Percentiles rank a stretch among this genome's conserved stretches.
These are phyloP conservation scores for Halenospora varia DNA, from an alignment of 495 filamentous ascomycete species.

Conservation along the genomic window DNA sequence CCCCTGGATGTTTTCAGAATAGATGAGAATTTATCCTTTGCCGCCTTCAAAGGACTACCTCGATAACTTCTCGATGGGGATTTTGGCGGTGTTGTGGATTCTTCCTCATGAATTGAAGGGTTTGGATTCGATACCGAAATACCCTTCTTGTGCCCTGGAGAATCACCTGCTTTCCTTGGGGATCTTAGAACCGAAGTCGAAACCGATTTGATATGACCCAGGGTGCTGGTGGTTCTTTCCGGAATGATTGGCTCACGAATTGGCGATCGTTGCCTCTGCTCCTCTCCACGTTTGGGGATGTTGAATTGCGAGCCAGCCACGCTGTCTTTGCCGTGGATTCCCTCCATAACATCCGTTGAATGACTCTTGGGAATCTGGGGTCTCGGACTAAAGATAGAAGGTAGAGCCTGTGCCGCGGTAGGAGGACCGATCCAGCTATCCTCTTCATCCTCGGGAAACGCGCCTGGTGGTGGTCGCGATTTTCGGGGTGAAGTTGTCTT, in stretches of 20 bases:
- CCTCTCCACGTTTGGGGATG: slow-evolving; percentile 34
- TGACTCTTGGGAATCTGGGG: slow-evolving; percentile 51
- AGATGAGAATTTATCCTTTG: slow-evolving; percentile 83
- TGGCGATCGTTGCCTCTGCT: slow-evolving; percentile 32
- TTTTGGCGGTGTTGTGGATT: slow-evolving; percentile 62
- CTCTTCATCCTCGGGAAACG: slow-evolving; percentile 60
- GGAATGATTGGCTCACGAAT: slow-evolving; percentile 31
- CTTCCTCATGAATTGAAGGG: slow-evolving; percentile 35
- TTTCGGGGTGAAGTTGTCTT: slow-evolving; percentile 9
- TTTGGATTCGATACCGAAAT: slow-evolving; percentile 61
- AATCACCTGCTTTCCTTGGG: slow-evolving; percentile 35
- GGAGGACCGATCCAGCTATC: slow-evolving; percentile 84
- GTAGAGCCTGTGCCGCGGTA: slow-evolving; percentile 31
- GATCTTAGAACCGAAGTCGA: slow-evolving; percentile 49
- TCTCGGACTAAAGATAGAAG: slow-evolving; percentile 36
- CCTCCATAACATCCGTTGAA: slow-evolving; percentile 56
- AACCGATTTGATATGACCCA: slow-evolving; percentile 47
- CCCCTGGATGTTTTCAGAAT: slow-evolving; percentile 82
- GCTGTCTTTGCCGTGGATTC: slow-evolving; percentile 41
- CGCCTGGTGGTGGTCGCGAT: slow-evolving; percentile 36
- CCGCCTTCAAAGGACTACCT: slow-evolving; percentile 80
- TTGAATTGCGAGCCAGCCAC: slow-evolving; percentile 36
- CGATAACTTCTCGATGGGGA: slow-evolving; percentile 63
- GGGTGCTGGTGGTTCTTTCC: slow-evolving; percentile 29
- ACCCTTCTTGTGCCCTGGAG: slow-evolving; percentile 50